Percentiles rank a stretch among this genome's conserved stretches.
Evolutionary conservation across 1,284 basidiomycete genomes (phyloP).

Genomic region (Leccinum ponderosum): DNA sequence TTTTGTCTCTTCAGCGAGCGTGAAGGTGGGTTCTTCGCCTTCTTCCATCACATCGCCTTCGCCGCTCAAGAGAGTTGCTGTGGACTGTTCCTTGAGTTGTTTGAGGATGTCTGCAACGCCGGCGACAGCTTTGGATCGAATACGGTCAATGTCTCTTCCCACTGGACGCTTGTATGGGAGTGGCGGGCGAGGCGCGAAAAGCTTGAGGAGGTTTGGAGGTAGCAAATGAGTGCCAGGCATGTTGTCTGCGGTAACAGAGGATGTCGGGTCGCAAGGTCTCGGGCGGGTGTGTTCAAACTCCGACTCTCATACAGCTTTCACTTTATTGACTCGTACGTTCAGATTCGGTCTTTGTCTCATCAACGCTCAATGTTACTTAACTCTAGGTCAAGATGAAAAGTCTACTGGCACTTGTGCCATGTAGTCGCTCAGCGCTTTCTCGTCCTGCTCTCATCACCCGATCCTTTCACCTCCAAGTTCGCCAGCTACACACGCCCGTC

Average conservation of each 20-base stretch:
- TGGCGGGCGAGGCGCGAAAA: conserved; percentile 90
- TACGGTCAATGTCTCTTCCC: conserved; percentile 77
- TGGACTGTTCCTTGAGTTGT: conserved; percentile 76
- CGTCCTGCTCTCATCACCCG: conserved; percentile 8
- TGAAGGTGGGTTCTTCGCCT: conserved; percentile 76
- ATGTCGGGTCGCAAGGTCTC: conserved; percentile 1
- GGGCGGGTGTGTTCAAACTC: conserved; percentile 29
- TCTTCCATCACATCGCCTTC: conserved; percentile 70
- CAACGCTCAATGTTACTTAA: neutral
- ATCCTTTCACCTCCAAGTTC: conserved; percentile 9
- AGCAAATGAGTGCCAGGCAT: conserved; percentile 88
- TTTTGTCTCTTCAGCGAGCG: conserved; percentile 77
- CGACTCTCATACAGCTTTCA: conserved; percentile 14
- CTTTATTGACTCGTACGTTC: conserved; percentile 4
- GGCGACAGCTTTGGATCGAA: conserved; percentile 66
- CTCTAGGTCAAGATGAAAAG: conserved; percentile 22
- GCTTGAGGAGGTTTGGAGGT: conserved; percentile 91
- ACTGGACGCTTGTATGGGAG: conserved; percentile 84
- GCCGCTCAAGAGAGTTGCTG: conserved; percentile 60
- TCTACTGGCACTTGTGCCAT: conserved; percentile 8
- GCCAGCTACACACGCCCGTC: conserved; percentile 11
- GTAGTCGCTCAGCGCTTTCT: conserved; percentile 12
- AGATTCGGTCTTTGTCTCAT: neutral
- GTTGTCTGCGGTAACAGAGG: conserved; percentile 18
- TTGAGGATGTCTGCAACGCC: conserved; percentile 77